Conservation (phyloP, 1,284 basidiomycete species). For the Polyporus tsugae region DNA sequence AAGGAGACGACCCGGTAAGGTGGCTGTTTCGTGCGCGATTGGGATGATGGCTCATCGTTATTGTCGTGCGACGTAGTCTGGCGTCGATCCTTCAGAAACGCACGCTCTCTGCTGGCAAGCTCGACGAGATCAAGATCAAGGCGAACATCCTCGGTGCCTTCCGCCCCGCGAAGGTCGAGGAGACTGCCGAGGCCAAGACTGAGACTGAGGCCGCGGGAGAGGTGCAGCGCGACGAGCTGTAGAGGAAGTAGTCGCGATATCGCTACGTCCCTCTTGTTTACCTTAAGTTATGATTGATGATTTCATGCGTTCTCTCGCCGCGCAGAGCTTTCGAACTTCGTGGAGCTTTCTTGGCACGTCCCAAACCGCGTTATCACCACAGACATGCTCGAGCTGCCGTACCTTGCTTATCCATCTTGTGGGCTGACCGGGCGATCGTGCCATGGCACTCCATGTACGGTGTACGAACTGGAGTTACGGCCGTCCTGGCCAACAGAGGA, state of each 20-base stretch:
- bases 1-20: slow-evolving; percentile 88
- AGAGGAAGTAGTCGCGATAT: slow-evolving; percentile 6
- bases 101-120: slow-evolving; percentile 77
- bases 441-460: too few relatives aligned
- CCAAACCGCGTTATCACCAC: background rate
- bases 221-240: slow-evolving; percentile 36
- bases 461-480: too few relatives aligned
- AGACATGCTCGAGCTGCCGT: background rate
- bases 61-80: slow-evolving; percentile 52
- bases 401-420: too few relatives aligned
- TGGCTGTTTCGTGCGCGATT: background rate
- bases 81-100: slow-evolving; percentile 78
- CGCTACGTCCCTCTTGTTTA: slow-evolving; percentile 11
- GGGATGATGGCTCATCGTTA: background rate
- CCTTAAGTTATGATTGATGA: slow-evolving; percentile 12
- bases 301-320: background rate
- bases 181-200: slow-evolving; percentile 39
- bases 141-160: slow-evolving; percentile 88
- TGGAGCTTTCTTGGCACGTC: background rate
- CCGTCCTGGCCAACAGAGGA: too few relatives aligned
- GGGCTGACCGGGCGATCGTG: too few relatives aligned
- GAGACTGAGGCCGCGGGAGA: slow-evolving; percentile 26
- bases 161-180: slow-evolving; percentile 55
- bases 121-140: slow-evolving; percentile 95
- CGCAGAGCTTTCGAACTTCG: background rate